Evolutionary conservation across 805 yeast species (phyloP).

Genomic region (Wickerhamomyces hampshirensis): DNA sequence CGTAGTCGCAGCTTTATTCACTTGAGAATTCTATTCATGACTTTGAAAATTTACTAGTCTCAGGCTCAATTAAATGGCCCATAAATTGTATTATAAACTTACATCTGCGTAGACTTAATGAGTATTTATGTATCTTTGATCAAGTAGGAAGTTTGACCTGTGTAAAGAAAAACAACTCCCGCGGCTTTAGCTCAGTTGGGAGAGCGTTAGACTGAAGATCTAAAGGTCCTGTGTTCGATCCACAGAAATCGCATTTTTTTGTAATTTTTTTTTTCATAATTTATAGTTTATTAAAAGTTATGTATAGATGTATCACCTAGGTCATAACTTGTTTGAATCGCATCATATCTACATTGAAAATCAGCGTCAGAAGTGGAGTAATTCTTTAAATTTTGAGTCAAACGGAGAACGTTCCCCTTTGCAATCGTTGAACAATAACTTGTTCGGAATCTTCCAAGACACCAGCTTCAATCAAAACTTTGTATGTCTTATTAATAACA

Average conservation of each 20-base stretch:
- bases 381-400: too few species aligned
- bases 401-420: constrained; percentile 7
- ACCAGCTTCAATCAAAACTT: constrained; percentile 15
- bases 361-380: too few species aligned
- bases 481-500: constrained; percentile 12
- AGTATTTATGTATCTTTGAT: too few species aligned
- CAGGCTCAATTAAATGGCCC: too few species aligned
- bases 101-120: too few species aligned
- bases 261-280: not conserved
- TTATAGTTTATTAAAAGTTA: not conserved
- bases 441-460: constrained; percentile 14
- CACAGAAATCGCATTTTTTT: constrained; percentile 53
- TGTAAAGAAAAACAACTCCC: too few species aligned
- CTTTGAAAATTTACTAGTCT: too few species aligned
- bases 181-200: constrained; percentile 32
- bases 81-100: too few species aligned
- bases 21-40: too few species aligned
- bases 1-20: too few species aligned
- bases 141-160: too few species aligned
- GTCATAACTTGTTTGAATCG: not conserved
- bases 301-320: too few species aligned
- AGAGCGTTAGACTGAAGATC: constrained; percentile 41
- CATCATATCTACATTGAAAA: not conserved
- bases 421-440: constrained; percentile 8
- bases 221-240: constrained; percentile 84